These are phyloP conservation scores for Poa pratensis DNA, from an alignment of 176 grass and related monocot genomes.

Conservation along the genomic window DNA sequence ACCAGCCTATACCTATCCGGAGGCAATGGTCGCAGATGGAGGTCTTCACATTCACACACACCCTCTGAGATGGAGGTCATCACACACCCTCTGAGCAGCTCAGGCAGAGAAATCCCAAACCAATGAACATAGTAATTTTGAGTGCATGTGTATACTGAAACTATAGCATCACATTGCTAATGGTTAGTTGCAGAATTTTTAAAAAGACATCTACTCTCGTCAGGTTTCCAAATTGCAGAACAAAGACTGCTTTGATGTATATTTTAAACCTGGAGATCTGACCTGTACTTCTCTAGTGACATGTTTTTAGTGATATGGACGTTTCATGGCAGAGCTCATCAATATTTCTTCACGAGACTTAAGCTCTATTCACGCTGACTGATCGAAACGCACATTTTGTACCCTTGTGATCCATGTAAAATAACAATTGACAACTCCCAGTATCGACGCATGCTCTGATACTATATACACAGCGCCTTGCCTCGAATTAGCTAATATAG, in stretches of 20 bases:
- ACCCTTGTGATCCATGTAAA: background rate
- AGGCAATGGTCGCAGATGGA: too few species aligned
- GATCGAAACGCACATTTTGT: background rate
- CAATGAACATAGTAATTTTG: conserved; percentile 25
- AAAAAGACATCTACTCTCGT: background rate
- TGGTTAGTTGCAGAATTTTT: background rate
- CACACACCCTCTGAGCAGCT: background rate
- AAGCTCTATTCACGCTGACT: background rate
- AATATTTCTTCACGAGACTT: background rate
- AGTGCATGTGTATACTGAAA: background rate
- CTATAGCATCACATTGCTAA: background rate
- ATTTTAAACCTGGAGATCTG: background rate
- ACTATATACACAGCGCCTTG: background rate
- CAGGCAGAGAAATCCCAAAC: background rate
- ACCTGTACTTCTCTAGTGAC: too few species aligned
- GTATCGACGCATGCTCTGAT: background rate
- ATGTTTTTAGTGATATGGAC: too few species aligned
- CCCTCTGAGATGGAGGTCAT: background rate
- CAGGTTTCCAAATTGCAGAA: background rate
- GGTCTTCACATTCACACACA: background rate
- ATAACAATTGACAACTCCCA: background rate
- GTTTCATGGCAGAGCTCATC: too few species aligned
- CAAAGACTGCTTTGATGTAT: background rate
- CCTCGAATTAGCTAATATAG: background rate
- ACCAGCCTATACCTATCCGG: background rate